These are phyloP conservation scores for Apophysomyces ossiformis DNA, from an alignment of 371 early-diverging fungal species.

Conservation along the genomic window DNA sequence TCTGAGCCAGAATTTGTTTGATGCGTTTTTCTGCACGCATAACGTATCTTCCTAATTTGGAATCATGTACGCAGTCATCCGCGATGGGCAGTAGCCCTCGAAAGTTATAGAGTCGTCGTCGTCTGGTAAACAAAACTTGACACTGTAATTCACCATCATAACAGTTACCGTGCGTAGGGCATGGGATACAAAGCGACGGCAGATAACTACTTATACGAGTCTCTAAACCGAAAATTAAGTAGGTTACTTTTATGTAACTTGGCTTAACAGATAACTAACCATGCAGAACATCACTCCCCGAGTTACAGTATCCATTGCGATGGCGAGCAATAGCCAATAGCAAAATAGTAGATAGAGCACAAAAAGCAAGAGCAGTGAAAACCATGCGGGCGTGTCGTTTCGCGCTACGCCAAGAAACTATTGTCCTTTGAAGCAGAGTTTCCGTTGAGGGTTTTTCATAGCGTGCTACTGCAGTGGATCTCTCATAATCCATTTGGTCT, in stretches of 20 bases:
- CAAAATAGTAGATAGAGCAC: not conserved
- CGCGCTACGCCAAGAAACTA: not conserved
- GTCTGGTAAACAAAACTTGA: slow-evolving; percentile 11
- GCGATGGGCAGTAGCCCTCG: slow-evolving; percentile 22
- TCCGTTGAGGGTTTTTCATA: not conserved
- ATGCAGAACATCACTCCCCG: not conserved
- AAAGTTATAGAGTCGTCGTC: slow-evolving; percentile 17
- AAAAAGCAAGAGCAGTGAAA: not conserved
- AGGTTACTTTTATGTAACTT: too few species aligned
- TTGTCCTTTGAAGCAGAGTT: not conserved
- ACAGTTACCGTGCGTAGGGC: slow-evolving; percentile 25
- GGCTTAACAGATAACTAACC: not conserved
- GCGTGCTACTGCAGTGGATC: not conserved
- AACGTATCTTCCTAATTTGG: slow-evolving; percentile 19
- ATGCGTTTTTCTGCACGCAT: slow-evolving; percentile 20
- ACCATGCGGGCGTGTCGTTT: not conserved
- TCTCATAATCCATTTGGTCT: not conserved
- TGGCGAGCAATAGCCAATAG: slow-evolving; percentile 10
- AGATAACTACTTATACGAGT: slow-evolving; percentile 1
- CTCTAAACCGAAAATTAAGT: not conserved
- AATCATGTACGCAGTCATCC: slow-evolving; percentile 24
- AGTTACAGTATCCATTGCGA: slow-evolving; percentile 21
- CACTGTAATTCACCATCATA: slow-evolving; percentile 18
- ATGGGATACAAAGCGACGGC: slow-evolving; percentile 22
- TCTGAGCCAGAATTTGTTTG: slow-evolving; percentile 15